Evolutionary conservation across 2,329 filamentous ascomycete genomes (phyloP).

Genomic region (Penicillium sp.): DNA sequence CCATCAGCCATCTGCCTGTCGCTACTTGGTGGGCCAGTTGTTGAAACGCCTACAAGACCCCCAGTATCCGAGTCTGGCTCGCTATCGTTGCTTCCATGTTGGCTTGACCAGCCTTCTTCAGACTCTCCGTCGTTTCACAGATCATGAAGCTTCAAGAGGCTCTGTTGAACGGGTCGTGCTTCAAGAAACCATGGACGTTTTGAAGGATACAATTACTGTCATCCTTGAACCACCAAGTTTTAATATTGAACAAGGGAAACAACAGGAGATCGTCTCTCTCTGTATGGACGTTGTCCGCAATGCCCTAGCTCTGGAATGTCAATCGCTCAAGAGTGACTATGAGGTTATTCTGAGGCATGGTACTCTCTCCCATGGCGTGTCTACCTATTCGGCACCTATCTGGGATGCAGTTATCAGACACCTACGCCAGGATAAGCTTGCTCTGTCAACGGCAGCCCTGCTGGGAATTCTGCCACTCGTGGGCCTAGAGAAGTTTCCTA

Average conservation of each 20-base stretch:
- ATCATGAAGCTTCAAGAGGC: slow-evolving; percentile 43
- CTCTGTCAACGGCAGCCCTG: slow-evolving; percentile 70
- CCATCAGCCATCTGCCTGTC: slow-evolving; percentile 73
- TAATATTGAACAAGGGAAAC: slow-evolving; percentile 44
- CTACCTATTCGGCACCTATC: slow-evolving; percentile 66
- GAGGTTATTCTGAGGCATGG: slow-evolving; percentile 59
- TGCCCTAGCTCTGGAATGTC: slow-evolving; percentile 66
- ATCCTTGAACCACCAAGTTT: slow-evolving; percentile 56
- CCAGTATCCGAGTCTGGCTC: slow-evolving; percentile 40
- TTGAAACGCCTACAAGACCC: slow-evolving; percentile 54
- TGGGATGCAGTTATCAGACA: slow-evolving; percentile 73
- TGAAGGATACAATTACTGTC: slow-evolving; percentile 48
- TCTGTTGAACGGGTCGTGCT: slow-evolving; percentile 48
- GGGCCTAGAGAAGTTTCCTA: slow-evolving; percentile 68
- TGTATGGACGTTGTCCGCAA: slow-evolving; percentile 63
- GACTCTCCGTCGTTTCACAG: slow-evolving; percentile 47
- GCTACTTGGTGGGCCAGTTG: slow-evolving; percentile 70
- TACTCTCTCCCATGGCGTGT: slow-evolving; percentile 61
- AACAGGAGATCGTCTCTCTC: slow-evolving; percentile 52
- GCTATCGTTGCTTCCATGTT: slow-evolving; percentile 45
- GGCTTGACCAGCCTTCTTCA: slow-evolving; percentile 45
- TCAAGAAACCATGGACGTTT: slow-evolving; percentile 46
- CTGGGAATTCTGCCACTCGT: slow-evolving; percentile 66
- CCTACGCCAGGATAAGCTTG: slow-evolving; percentile 62
- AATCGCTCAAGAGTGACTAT: slow-evolving; percentile 64